Base-by-base conservation (phyloP, 176 grass and related monocot species). In the Pontederia crassipes region DNA sequence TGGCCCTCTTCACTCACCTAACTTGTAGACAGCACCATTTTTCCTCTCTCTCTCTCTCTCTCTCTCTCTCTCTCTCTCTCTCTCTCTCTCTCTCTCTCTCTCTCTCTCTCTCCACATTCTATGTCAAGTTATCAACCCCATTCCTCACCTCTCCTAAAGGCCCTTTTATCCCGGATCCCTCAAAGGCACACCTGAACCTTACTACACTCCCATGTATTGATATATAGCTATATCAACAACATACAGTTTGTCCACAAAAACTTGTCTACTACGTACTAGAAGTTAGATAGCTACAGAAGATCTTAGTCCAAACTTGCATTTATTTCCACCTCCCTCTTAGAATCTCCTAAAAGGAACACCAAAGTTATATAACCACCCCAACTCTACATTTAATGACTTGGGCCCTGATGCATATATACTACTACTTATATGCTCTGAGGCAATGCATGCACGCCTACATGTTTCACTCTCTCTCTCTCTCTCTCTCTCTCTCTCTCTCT, bases 1-100 rank as follows among this genome's bases (percentile, higher is more conserved):
- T 46, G 59, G 32, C 8, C 32, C 58, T 9, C 26, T 52, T 54
- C n/a, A 9, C 64, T 53, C 49, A 54, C 64, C 64, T 53, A 67
- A 67, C 64, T 13, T 15, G 27, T 67, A 12, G 64, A 67, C 64
- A 67, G 27, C 20, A 53, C 49, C 2, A 40, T 7, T 7, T 4
- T 40, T 4, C 6, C 32, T 40, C 32, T 40, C 32, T 40, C 32
- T 40, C 32, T 40, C 32, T 40, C 32, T 40, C 32, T 40, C 32
- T 7, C 32, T 40, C 32, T 7, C 32, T 40, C 32, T 40, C 32
- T 40, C 32, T 40, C 32, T 40, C 35, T 18, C 59, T 62, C 59
- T 16, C 46, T 14, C 59, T 62, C 59, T 17, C 28, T 26, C 28
- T 15, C 17, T 45, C 35, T 14, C 35, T 8, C 28, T 35, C 58